phyloP scores from a whole-genome alignment of 1,139 yeast genomes.

The Hyphopichia wangnamkhiaoensis region DNA sequence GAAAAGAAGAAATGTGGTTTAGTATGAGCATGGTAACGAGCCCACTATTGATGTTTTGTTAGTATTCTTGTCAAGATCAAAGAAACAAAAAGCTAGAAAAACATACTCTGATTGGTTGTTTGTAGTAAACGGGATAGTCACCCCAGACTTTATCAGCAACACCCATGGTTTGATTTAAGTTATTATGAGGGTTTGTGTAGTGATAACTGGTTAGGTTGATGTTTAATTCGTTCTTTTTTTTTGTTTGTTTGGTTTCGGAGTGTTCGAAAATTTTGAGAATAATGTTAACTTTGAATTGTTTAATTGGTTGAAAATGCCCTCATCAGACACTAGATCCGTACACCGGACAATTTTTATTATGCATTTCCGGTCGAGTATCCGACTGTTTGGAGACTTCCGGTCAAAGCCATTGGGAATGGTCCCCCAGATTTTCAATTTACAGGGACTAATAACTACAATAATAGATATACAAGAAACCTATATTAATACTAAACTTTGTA shows the following conservation, averaged over 20 bases:
- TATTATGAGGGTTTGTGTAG: constrained; percentile 3
- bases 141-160: constrained; percentile 44
- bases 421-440: neutral
- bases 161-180: constrained; percentile 16
- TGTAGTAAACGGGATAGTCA: constrained; percentile 60
- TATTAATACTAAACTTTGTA: no score
- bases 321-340: no score
- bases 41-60: constrained; percentile 52
- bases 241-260: neutral
- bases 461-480: no score
- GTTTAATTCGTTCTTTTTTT: no score
- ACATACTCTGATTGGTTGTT: constrained; percentile 66
- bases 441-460: no score
- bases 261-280: neutral
- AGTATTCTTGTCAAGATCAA: constrained; percentile 19
- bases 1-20: constrained; percentile 78
- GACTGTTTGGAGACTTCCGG: neutral
- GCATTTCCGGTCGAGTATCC: neutral
- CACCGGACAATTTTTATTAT: neutral
- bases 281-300: constrained; percentile 10
- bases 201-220: neutral
- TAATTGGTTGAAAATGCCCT: constrained; percentile 12
- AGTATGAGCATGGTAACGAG: constrained; percentile 76
- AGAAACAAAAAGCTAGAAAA: neutral
- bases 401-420: neutral